Conservation (phyloP, 208 protist species). For the Leishmania mexicana region DNA sequence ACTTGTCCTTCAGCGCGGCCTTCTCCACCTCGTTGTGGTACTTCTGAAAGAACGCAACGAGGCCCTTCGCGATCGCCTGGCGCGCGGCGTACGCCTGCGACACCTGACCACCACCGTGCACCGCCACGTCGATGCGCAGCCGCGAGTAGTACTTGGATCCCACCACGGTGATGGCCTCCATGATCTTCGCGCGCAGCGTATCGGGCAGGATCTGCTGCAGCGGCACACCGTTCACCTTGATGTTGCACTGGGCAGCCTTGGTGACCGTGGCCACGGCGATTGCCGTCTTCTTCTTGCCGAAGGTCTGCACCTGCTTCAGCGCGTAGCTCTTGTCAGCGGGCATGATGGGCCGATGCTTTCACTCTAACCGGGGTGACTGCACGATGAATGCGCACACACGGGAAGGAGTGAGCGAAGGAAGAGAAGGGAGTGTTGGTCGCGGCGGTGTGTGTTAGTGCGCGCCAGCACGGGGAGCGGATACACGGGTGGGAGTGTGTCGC, state of each 20-base stretch:
- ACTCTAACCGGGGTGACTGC: slow-evolving; percentile 5
- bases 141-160: slow-evolving; percentile 94
- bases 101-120: slow-evolving; percentile 98
- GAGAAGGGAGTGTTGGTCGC: neutral
- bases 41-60: slow-evolving; percentile 99
- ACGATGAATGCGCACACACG: neutral
- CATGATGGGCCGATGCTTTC: slow-evolving; percentile 42
- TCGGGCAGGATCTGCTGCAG: slow-evolving; percentile 98
- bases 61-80: slow-evolving; percentile 99
- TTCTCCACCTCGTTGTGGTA: slow-evolving; percentile 96
- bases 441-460: neutral
- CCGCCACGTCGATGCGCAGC: slow-evolving; percentile 98
- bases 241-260: slow-evolving; percentile 95
- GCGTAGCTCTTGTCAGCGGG: slow-evolving; percentile 74
- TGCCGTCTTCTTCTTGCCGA: slow-evolving; percentile 98
- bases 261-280: slow-evolving; percentile 98
- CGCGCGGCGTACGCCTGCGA: slow-evolving; percentile 99
- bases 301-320: slow-evolving; percentile 93
- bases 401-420: neutral
- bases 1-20: slow-evolving; percentile 98
- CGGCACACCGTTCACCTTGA: slow-evolving; percentile 99
- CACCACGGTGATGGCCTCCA: slow-evolving; percentile 97
- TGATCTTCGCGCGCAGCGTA: slow-evolving; percentile 98
- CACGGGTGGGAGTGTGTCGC: neutral
- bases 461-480: neutral